These are phyloP conservation scores for Aspergillus ochraceus DNA, from an alignment of 2,329 filamentous ascomycete genomes.

Conservation along the genomic window DNA sequence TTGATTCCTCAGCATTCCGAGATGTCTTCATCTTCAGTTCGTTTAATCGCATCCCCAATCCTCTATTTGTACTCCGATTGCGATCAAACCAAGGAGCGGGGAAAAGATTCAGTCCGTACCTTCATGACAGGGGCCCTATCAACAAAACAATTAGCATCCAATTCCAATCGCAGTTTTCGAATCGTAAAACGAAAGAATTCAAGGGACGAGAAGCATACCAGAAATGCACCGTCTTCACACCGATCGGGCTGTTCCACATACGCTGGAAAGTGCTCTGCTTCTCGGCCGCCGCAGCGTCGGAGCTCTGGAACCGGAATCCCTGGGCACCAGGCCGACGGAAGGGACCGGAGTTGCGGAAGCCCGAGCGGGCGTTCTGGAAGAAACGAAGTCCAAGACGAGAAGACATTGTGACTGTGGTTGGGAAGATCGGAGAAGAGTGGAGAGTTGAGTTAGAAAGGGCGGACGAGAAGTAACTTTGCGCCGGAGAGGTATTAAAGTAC, in stretches of 20 bases:
- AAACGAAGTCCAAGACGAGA: slow-evolving; percentile 60
- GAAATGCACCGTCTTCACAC: slow-evolving; percentile 94
- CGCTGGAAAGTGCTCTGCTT: slow-evolving; percentile 63
- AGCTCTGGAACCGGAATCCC: slow-evolving; percentile 70
- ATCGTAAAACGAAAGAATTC: neutral
- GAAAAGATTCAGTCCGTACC: slow-evolving; percentile 41
- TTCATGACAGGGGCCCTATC: slow-evolving; percentile 90
- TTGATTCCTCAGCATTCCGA: neutral
- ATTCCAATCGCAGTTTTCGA: neutral
- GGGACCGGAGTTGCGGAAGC: slow-evolving; percentile 56
- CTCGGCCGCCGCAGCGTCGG: slow-evolving; percentile 51
- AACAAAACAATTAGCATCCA: slow-evolving; percentile 3
- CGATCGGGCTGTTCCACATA: slow-evolving; percentile 80
- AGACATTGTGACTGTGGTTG: slow-evolving; percentile 46
- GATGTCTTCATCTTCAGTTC: neutral
- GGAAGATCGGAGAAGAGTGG: slow-evolving; percentile 11
- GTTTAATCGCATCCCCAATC: no score
- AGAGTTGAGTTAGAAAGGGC: slow-evolving; percentile 6
- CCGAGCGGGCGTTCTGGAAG: slow-evolving; percentile 51
- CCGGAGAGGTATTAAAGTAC: neutral
- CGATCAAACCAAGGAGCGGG: neutral
- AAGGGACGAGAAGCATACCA: slow-evolving; percentile 59
- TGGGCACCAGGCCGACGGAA: slow-evolving; percentile 52
- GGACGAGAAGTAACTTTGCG: neutral
- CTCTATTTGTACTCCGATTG: neutral